Evolutionary conservation across 2,329 filamentous ascomycete genomes (phyloP).

Genomic region (Juglanconis oblonga): DNA sequence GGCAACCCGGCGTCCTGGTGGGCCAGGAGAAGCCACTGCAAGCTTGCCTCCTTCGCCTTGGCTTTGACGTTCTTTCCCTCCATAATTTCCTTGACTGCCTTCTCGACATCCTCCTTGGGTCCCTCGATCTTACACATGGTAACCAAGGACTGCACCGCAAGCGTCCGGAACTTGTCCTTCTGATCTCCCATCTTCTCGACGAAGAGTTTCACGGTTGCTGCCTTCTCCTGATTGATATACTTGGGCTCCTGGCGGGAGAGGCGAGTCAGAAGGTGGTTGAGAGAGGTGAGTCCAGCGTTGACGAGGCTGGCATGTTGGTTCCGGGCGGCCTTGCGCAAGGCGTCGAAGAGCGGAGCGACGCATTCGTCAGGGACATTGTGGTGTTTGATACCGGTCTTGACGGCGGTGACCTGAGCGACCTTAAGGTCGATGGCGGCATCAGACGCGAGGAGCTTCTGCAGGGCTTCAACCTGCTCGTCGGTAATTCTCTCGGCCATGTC

Average conservation of each 20-base stretch:
- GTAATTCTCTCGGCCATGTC: slow-evolving; percentile 56
- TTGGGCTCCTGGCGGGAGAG: slow-evolving; percentile 81
- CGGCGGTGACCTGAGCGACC: slow-evolving; percentile 65
- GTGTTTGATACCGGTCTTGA: slow-evolving; percentile 91
- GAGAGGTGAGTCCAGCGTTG: slow-evolving; percentile 80
- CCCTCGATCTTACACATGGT: slow-evolving; percentile 72
- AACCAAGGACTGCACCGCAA: slow-evolving; percentile 71
- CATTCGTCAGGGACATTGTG: slow-evolving; percentile 77
- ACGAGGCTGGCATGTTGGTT: slow-evolving; percentile 76
- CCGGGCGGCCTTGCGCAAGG: slow-evolving; percentile 69
- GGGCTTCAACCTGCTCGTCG: slow-evolving; percentile 56
- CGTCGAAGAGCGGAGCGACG: slow-evolving; percentile 76
- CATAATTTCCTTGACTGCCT: slow-evolving; percentile 73
- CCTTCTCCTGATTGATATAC: slow-evolving; percentile 66
- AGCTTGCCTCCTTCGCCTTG: slow-evolving; percentile 77
- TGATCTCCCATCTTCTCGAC: slow-evolving; percentile 83
- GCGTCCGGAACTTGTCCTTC: slow-evolving; percentile 77
- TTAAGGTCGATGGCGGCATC: slow-evolving; percentile 69
- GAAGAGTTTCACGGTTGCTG: slow-evolving; percentile 69
- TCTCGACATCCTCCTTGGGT: slow-evolving; percentile 65
- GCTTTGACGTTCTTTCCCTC: slow-evolving; percentile 74
- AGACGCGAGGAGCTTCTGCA: slow-evolving; percentile 51
- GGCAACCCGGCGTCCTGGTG: slow-evolving; percentile 74
- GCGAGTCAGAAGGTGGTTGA: slow-evolving; percentile 84
- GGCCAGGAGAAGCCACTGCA: slow-evolving; percentile 87